Evolutionary conservation across 2,329 filamentous ascomycete genomes (phyloP).

Genomic region (Aspergillus jensenii): DNA sequence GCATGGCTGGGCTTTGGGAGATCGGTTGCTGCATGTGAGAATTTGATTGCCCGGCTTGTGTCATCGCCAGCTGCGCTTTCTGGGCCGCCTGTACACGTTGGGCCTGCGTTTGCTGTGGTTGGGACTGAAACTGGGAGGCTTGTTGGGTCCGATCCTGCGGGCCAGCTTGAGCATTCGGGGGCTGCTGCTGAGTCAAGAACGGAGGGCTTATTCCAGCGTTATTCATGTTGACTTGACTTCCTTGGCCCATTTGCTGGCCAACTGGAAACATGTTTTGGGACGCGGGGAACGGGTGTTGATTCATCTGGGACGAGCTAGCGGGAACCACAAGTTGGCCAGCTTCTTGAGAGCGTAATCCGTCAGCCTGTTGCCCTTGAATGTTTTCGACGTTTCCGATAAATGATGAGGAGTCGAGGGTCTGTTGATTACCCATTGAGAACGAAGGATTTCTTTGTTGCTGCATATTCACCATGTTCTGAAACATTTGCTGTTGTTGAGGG

Average conservation of each 20-base stretch:
- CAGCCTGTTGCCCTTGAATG: slow-evolving; percentile 60
- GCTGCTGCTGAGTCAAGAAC: slow-evolving; percentile 43
- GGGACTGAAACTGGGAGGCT: slow-evolving; percentile 32
- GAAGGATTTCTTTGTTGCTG: slow-evolving; percentile 31
- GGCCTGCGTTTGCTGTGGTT: slow-evolving; percentile 41
- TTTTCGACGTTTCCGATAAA: slow-evolving; percentile 53
- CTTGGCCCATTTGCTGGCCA: slow-evolving; percentile 42
- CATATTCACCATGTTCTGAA: slow-evolving; percentile 42
- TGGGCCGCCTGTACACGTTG: slow-evolving; percentile 45
- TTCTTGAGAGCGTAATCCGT: slow-evolving; percentile 61
- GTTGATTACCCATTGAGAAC: slow-evolving; percentile 34
- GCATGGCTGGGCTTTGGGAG: slow-evolving; percentile 40
- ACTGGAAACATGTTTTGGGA: slow-evolving; percentile 43
- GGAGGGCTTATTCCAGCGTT: slow-evolving; percentile 40
- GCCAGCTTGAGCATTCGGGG: slow-evolving; percentile 43
- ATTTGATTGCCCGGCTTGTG: slow-evolving; percentile 45
- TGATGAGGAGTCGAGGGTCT: slow-evolving; percentile 34
- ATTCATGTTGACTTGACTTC: slow-evolving; percentile 36
- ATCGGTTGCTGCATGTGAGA: slow-evolving; percentile 39
- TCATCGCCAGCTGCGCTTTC: slow-evolving; percentile 48
- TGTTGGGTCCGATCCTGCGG: slow-evolving; percentile 45
- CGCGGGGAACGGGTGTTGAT: slow-evolving; percentile 40
- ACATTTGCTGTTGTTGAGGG: slow-evolving; percentile 40
- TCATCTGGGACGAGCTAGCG: slow-evolving; percentile 58
- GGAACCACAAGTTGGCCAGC: slow-evolving; percentile 64